Percentiles rank a stretch among this genome's conserved stretches.
phyloP scores from a whole-genome alignment of 768 basidiomycete genomes.

The Naganishia kalamii region DNA sequence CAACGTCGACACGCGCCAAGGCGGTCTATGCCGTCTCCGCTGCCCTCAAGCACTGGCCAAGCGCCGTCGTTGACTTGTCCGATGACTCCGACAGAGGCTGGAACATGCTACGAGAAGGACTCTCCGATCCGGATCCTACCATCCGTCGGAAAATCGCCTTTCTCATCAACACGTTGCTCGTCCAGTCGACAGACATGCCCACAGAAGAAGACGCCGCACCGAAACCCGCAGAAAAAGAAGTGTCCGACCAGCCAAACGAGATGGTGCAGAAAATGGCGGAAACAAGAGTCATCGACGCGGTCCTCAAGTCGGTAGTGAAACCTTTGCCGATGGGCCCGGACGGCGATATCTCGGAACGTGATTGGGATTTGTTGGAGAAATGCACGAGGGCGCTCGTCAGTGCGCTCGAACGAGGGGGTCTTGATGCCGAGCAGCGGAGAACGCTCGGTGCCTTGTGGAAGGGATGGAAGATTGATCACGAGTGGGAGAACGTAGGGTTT shows the following conservation, averaged over 20 bases:
- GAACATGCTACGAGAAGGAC: slow-evolving; percentile 29
- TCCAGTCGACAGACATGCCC: slow-evolving; percentile 33
- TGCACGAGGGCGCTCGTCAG: slow-evolving; percentile 23
- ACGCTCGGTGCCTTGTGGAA: slow-evolving; percentile 12
- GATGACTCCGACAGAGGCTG: slow-evolving; percentile 35
- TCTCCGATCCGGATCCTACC: slow-evolving; percentile 35
- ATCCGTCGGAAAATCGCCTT: slow-evolving; percentile 45
- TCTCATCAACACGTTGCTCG: slow-evolving; percentile 41
- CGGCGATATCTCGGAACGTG: slow-evolving; percentile 22
- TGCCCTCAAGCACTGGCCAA: slow-evolving; percentile 45
- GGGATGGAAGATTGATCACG: slow-evolving; percentile 17
- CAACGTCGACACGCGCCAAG: slow-evolving; percentile 37
- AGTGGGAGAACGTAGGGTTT: slow-evolving; percentile 24
- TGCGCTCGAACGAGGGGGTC: slow-evolving; percentile 19
- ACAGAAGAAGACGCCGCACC: slow-evolving; percentile 16
- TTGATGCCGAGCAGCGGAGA: slow-evolving; percentile 21
- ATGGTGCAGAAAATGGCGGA: slow-evolving; percentile 30
- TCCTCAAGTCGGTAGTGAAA: slow-evolving; percentile 14
- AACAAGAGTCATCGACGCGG: slow-evolving; percentile 10
- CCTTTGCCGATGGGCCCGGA: slow-evolving; percentile 23
- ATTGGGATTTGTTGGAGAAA: slow-evolving; percentile 32
- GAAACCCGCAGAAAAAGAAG: not conserved
- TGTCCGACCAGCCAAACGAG: slow-evolving; percentile 26
- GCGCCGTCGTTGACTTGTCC: slow-evolving; percentile 35
- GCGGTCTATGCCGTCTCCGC: slow-evolving; percentile 45